Conservation (phyloP, 1,139 yeast genomes). For the Wickerhamiella infanticola region DNA sequence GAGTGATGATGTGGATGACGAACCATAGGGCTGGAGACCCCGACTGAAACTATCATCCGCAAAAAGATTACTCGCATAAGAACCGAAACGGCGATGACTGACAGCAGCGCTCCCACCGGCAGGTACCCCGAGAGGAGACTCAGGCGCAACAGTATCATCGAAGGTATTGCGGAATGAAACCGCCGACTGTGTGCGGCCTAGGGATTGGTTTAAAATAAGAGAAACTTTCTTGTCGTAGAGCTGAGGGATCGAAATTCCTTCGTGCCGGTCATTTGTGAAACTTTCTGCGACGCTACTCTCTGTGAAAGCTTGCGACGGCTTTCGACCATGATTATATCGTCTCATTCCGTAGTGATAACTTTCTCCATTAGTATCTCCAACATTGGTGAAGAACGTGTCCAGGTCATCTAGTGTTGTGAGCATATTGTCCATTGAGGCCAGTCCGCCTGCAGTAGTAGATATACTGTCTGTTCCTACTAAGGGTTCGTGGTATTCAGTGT, state of each 20-base stretch:
- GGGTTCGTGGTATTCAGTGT: slow-evolving; percentile 12
- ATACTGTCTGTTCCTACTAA: slow-evolving; percentile 16
- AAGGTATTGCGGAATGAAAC: slow-evolving; percentile 61
- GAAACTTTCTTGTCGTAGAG: slow-evolving; percentile 70
- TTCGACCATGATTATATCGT: slow-evolving; percentile 4
- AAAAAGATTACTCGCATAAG: not conserved
- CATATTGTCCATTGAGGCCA: slow-evolving; percentile 73
- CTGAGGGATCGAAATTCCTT: slow-evolving; percentile 44
- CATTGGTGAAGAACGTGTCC: slow-evolving; percentile 82
- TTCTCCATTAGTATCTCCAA: slow-evolving; percentile 17
- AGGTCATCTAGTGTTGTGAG: slow-evolving; percentile 93
- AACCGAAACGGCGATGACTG: not conserved
- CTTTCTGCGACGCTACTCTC: slow-evolving; percentile 5
- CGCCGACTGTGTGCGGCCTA: slow-evolving; percentile 62
- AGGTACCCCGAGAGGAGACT: not conserved
- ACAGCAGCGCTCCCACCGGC: not conserved
- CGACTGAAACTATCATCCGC: not conserved
- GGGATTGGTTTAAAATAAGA: slow-evolving; percentile 53
- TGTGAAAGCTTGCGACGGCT: slow-evolving; percentile 2
- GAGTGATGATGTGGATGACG: slow-evolving; percentile 2
- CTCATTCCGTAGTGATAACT: not conserved
- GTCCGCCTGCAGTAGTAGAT: slow-evolving; percentile 16
- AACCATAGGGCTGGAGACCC: not conserved
- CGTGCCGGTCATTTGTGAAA: slow-evolving; percentile 8
- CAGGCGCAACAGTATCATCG: slow-evolving; percentile 24